A percentile compares a stretch with the other conserved stretches of the same genome.
Evolutionary conservation across 257 asterid genomes (phyloP).

Genomic region (Solanum peruvianum): DNA sequence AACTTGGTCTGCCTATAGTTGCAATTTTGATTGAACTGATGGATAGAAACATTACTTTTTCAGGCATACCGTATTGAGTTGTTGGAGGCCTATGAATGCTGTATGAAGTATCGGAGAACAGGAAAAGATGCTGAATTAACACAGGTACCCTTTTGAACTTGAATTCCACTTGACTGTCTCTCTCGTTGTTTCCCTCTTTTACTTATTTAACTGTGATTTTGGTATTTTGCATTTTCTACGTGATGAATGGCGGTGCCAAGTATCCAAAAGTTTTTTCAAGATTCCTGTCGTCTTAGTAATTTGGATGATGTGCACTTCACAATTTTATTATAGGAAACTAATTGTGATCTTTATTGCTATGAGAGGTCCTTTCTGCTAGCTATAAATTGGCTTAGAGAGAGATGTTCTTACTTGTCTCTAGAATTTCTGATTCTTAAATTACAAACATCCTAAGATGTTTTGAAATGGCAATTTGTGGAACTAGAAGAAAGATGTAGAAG

Average conservation of each 20-base stretch:
- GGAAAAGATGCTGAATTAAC: slow-evolving; percentile 95
- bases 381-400: neutral
- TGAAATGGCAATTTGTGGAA: neutral
- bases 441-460: neutral
- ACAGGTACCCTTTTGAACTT: slow-evolving; percentile 45
- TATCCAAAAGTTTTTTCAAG: neutral
- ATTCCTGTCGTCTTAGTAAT: neutral
- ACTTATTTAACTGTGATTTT: neutral
- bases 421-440: neutral
- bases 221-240: neutral
- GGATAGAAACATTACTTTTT: neutral
- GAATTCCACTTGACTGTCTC: neutral
- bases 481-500: neutral
- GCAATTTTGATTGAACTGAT: neutral
- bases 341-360: neutral
- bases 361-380: neutral
- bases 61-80: slow-evolving; percentile 86
- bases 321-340: neutral
- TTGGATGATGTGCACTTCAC: neutral
- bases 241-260: neutral
- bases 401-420: neutral
- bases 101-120: slow-evolving; percentile 68
- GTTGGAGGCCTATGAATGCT: slow-evolving; percentile 87
- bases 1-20: neutral
- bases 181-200: neutral